Percentiles rank a stretch among this genome's conserved stretches.
These are phyloP conservation scores for Hyaloscypha finlandica DNA, from an alignment of 495 filamentous ascomycete species.

Conservation along the genomic window DNA sequence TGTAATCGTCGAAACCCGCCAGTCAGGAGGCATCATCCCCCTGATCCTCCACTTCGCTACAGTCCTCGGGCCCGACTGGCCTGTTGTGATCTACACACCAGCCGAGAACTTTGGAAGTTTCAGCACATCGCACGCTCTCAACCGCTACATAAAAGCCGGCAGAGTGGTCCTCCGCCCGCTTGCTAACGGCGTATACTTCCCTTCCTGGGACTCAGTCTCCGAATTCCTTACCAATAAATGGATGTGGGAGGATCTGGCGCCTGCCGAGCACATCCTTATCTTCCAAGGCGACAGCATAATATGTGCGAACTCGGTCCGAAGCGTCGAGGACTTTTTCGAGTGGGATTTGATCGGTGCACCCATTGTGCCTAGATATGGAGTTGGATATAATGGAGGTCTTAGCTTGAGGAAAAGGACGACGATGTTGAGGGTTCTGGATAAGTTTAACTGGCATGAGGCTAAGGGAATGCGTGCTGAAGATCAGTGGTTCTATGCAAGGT, in stretches of 20 bases:
- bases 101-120: constrained; percentile 24
- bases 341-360: constrained; percentile 33
- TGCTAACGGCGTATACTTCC: constrained; percentile 22
- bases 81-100: constrained; percentile 34
- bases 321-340: constrained; percentile 32
- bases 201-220: constrained; percentile 24
- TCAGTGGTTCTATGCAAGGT: constrained; percentile 30
- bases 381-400: constrained; percentile 31
- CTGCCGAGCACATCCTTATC: constrained; percentile 27
- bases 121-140: constrained; percentile 19
- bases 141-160: constrained; percentile 10
- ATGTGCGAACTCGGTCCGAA: constrained; percentile 21
- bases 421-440: constrained; percentile 23
- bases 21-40: constrained; percentile 21
- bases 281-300: constrained; percentile 30
- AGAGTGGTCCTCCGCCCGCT: constrained; percentile 20
- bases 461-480: constrained; percentile 16
- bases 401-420: constrained; percentile 28
- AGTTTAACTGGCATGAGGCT: constrained; percentile 11
- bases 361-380: constrained; percentile 8
- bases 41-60: constrained; percentile 36
- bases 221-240: constrained; percentile 23
- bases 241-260: constrained; percentile 28
- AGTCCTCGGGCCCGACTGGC: constrained; percentile 39
- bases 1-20: constrained; percentile 28